Conservation (phyloP, 2,329 filamentous ascomycete genomes). For the Botrytis sinoallii region DNA sequence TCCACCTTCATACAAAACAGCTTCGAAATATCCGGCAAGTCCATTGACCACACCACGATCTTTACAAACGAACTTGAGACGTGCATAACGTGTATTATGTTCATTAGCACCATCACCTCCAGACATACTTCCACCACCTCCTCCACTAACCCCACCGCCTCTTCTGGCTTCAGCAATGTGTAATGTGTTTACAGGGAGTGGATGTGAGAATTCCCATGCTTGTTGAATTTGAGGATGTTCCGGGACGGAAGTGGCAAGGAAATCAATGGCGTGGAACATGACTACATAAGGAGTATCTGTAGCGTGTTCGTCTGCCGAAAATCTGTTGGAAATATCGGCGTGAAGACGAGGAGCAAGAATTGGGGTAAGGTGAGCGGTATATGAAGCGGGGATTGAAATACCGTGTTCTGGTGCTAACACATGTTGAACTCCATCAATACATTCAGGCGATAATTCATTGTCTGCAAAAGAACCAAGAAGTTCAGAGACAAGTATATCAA, state of each 20-base stretch:
- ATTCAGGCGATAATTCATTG: constrained; percentile 96
- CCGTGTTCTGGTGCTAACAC: constrained; percentile 76
- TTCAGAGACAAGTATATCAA: constrained; percentile 93
- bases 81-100: constrained; percentile 81
- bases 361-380: constrained; percentile 91
- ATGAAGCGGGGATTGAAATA: constrained; percentile 89
- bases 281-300: constrained; percentile 95
- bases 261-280: constrained; percentile 85
- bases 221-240: constrained; percentile 64
- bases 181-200: constrained; percentile 59
- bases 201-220: constrained; percentile 79
- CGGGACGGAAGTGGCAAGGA: constrained; percentile 65
- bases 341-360: constrained; percentile 84
- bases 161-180: constrained; percentile 54
- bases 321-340: constrained; percentile 69
- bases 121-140: constrained; percentile 69
- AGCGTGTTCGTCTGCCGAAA: constrained; percentile 61
- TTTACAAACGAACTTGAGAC: constrained; percentile 73
- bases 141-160: constrained; percentile 62
- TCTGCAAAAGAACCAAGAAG: constrained; percentile 93
- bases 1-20: constrained; percentile 72
- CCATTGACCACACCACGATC: constrained; percentile 85
- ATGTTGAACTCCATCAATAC: constrained; percentile 90
- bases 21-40: constrained; percentile 92
- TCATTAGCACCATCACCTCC: constrained; percentile 81